Conservation (phyloP, 1,139 yeast species). For the Hansenula sp. region DNA sequence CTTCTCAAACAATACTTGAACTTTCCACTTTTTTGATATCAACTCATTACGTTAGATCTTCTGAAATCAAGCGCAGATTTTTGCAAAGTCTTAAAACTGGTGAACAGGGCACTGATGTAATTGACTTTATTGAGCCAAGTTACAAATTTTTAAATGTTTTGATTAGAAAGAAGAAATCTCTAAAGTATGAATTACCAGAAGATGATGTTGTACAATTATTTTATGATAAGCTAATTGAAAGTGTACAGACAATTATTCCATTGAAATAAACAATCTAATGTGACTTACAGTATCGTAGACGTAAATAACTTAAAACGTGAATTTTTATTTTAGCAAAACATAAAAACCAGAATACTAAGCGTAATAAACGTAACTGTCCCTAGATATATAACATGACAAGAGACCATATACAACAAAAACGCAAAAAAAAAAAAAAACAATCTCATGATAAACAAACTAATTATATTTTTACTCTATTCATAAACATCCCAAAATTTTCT, state of each 20-base stretch:
- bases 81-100: slow-evolving; percentile 10
- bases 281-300: no score
- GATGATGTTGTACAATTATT: slow-evolving; percentile 10
- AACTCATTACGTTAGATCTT: slow-evolving; percentile 8
- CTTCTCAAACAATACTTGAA: slow-evolving; percentile 13
- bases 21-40: slow-evolving; percentile 13
- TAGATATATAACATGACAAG: no score
- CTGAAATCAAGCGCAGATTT: slow-evolving; percentile 4
- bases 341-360: no score
- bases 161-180: slow-evolving; percentile 4
- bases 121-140: slow-evolving; percentile 2
- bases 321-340: no score
- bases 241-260: slow-evolving; percentile 5
- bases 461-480: no score
- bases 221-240: slow-evolving; percentile 14
- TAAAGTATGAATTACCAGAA: neutral
- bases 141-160: slow-evolving; percentile 6
- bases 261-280: neutral
- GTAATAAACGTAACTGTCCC: no score
- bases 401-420: neutral
- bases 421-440: neutral
- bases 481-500: neutral
- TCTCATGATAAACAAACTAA: neutral
- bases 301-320: no score
- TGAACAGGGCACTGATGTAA: neutral